A percentile compares a stretch with the other conserved stretches of the same genome.
Conservation (phyloP, 2,329 filamentous ascomycete genomes). For the Fusarium liriodendri region DNA sequence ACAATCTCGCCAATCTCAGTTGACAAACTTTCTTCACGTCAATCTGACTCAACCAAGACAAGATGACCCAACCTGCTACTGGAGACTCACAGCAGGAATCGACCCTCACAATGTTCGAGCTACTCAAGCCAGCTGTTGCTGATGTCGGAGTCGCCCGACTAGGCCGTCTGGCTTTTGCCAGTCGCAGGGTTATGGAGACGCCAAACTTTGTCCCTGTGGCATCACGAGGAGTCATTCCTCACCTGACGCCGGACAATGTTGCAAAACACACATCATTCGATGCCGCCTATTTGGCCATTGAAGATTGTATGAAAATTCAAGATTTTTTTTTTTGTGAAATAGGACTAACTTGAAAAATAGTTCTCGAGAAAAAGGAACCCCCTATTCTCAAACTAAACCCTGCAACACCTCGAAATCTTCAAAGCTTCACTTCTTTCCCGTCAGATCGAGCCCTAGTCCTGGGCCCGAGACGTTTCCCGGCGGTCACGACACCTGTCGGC, state of each 20-base stretch:
- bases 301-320: conserved; percentile 80
- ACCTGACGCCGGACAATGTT: conserved; percentile 88
- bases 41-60: conserved; percentile 33
- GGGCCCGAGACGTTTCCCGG: conserved; percentile 80
- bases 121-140: conserved; percentile 55
- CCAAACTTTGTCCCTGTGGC: conserved; percentile 84
- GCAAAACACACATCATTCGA: conserved; percentile 71
- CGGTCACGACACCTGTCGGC: conserved; percentile 76
- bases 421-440: conserved; percentile 81
- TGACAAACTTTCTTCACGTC: background rate
- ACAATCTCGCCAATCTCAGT: background rate
- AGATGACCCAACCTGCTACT: conserved; percentile 43
- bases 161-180: conserved; percentile 72
- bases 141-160: conserved; percentile 68
- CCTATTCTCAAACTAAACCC: conserved; percentile 59
- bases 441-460: conserved; percentile 75
- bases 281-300: conserved; percentile 83
- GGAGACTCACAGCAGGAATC: conserved; percentile 33
- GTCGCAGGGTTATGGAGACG: conserved; percentile 76
- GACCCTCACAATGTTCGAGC: conserved; percentile 54
- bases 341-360: conserved; percentile 49
- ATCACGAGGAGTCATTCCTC: conserved; percentile 86
- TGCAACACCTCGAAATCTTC: conserved; percentile 67
- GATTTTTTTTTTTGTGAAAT: background rate
- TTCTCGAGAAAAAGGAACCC: conserved; percentile 65